Evolutionary conservation across 768 basidiomycete genomes (phyloP).

Genomic region (Leccinum uliginosum): DNA sequence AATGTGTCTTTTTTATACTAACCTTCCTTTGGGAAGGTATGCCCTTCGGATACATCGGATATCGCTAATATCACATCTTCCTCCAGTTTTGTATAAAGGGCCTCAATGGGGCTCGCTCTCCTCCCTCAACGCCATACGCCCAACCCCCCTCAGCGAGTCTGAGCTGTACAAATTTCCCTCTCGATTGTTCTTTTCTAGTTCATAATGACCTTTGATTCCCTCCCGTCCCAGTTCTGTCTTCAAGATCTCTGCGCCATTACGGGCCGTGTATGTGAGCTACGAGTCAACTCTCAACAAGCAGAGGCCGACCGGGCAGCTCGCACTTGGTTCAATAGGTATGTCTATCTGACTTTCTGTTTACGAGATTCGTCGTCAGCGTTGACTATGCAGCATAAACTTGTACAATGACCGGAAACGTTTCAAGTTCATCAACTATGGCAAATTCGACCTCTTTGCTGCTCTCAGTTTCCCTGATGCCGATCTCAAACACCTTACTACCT

Average conservation of each 20-base stretch:
- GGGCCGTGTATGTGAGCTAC: conserved; percentile 34
- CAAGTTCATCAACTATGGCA: conserved; percentile 35
- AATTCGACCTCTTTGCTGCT: conserved; percentile 37
- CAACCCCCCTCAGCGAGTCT: conserved; percentile 24
- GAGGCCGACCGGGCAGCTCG: conserved; percentile 32
- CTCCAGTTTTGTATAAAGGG: conserved; percentile 27
- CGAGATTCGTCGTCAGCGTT: background rate
- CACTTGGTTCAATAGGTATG: conserved; percentile 33
- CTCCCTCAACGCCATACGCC: conserved; percentile 7
- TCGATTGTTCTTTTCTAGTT: conserved; percentile 12
- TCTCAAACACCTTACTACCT: conserved; percentile 30
- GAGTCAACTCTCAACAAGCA: conserved; percentile 30
- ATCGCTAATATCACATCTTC: conserved; percentile 16
- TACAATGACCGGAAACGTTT: conserved; percentile 33
- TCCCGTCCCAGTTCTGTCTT: conserved; percentile 34
- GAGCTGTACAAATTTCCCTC: conserved; percentile 20
- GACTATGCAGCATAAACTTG: conserved; percentile 25
- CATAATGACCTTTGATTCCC: conserved; percentile 29
- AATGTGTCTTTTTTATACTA: conserved; percentile 25
- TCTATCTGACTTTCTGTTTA: background rate
- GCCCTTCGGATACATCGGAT: conserved; percentile 19
- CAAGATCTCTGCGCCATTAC: conserved; percentile 35
- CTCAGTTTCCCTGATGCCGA: conserved; percentile 38
- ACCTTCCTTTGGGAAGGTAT: conserved; percentile 19
- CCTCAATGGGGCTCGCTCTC: conserved; percentile 1